Conservation (phyloP, 2,329 filamentous ascomycete genomes). For the Penicillium sp. region DNA sequence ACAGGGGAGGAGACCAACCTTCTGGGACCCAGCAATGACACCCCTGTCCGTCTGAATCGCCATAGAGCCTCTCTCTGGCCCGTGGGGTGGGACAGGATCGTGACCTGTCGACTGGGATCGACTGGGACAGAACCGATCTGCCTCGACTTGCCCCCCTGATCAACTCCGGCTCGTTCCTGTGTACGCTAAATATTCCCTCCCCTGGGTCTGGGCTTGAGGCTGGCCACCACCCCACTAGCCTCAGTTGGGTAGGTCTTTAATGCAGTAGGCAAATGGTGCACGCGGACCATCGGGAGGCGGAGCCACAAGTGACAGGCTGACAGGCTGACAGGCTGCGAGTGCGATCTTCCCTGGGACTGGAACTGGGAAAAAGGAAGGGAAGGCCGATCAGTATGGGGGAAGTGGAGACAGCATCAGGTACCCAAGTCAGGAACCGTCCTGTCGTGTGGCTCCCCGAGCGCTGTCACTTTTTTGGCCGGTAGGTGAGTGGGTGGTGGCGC, state of each 20-base stretch:
- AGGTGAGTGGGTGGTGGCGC: too few species aligned
- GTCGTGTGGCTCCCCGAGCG: background rate
- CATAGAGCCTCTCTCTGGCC: constrained; percentile 17
- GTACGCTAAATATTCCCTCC: background rate
- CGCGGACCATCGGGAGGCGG: background rate
- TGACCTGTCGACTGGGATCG: constrained; percentile 7
- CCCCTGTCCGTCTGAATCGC: constrained; percentile 21
- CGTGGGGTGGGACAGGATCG: constrained; percentile 3
- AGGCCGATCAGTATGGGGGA: constrained; percentile 8
- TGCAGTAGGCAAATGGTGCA: constrained; percentile 1
- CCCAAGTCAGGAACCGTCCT: constrained; percentile 1
- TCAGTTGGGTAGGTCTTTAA: background rate
- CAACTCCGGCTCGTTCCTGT: background rate
- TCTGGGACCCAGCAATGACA: constrained; percentile 12
- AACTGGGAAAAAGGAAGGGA: background rate
- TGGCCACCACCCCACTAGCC: background rate
- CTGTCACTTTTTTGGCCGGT: background rate
- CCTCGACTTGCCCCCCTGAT: background rate
- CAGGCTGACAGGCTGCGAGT: constrained; percentile 1
- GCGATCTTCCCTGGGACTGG: background rate
- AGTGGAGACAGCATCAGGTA: background rate
- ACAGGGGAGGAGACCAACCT: constrained; percentile 5
- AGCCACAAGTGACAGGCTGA: background rate
- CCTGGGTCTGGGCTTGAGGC: background rate
- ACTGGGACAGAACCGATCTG: background rate